Percentiles rank a stretch among this genome's conserved stretches.
These are phyloP conservation scores for Naegleria lovaniensis DNA, from an alignment of 208 protist species.

Conservation along the genomic window DNA sequence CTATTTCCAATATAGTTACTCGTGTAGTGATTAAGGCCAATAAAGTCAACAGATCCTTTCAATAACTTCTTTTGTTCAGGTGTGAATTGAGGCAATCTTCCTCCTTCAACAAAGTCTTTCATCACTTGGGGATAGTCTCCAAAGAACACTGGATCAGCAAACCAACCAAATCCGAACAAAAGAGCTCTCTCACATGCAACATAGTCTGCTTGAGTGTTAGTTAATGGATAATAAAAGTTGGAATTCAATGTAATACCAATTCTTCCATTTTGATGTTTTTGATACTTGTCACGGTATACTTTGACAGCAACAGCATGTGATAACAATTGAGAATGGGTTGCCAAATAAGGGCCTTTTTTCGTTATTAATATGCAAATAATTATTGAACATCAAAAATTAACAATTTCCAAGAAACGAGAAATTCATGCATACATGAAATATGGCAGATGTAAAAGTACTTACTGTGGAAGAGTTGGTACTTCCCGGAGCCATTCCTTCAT, in stretches of 20 bases:
- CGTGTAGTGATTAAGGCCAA: conserved; percentile 32
- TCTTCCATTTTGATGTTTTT: conserved; percentile 5
- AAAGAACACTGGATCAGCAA: conserved; percentile 32
- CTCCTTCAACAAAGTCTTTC: background rate
- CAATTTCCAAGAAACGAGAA: no score
- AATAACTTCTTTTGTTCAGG: background rate
- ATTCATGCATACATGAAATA: no score
- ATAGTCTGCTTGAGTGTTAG: background rate
- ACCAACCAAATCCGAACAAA: conserved; percentile 29
- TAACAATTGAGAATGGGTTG: background rate
- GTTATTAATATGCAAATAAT: no score
- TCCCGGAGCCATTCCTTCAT: background rate
- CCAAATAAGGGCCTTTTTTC: background rate
- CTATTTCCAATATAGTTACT: background rate
- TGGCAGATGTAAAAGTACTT: no score
- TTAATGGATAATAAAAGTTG: background rate
- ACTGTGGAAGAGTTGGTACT: no score
- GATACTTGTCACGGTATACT: conserved; percentile 9
- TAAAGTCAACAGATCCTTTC: conserved; percentile 18
- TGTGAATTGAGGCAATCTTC: conserved; percentile 23
- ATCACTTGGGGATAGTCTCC: conserved; percentile 33
- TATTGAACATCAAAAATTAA: no score
- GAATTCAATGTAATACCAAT: conserved; percentile 33
- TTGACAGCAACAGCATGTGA: conserved; percentile 15
- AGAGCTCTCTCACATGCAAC: conserved; percentile 21